A percentile compares a stretch with the other conserved stretches of the same genome.
phyloP scores from a whole-genome alignment of 345 rosid species.

The Rhodamnia rubescens region DNA sequence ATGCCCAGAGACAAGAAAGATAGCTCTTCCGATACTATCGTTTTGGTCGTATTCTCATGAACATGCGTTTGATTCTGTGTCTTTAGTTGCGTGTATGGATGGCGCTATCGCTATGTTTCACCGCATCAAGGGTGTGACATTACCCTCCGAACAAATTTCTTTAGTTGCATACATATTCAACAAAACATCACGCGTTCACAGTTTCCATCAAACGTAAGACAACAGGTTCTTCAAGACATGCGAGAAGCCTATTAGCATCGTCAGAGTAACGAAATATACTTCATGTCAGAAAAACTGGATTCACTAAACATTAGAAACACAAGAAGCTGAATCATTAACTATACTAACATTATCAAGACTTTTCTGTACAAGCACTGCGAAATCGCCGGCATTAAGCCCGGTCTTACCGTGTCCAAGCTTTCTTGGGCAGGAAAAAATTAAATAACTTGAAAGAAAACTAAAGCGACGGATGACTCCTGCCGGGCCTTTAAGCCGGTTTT shows the following conservation, averaged over 20 bases:
- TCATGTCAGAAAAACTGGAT: background rate
- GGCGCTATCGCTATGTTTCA: background rate
- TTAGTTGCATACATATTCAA: background rate
- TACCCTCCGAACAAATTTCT: background rate
- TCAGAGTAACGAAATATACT: background rate
- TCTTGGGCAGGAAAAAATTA: background rate
- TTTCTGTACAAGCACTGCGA: background rate
- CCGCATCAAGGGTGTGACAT: background rate
- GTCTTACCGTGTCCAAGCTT: background rate
- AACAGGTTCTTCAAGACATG: background rate
- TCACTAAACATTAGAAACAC: background rate
- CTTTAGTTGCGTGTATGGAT: background rate
- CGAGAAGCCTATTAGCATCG: background rate
- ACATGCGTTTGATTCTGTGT: background rate
- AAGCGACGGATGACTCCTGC: background rate
- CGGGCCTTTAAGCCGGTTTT: background rate
- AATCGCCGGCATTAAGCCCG: background rate
- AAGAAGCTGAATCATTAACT: background rate
- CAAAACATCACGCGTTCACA: background rate
- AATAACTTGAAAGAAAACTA: background rate
- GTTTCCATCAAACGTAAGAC: background rate
- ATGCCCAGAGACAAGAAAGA: background rate
- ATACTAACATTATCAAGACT: background rate
- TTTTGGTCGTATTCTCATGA: background rate
- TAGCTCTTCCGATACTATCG: background rate